Conservation (phyloP, 176 grass and related monocot species). For the Aegilops umbellulata region DNA sequence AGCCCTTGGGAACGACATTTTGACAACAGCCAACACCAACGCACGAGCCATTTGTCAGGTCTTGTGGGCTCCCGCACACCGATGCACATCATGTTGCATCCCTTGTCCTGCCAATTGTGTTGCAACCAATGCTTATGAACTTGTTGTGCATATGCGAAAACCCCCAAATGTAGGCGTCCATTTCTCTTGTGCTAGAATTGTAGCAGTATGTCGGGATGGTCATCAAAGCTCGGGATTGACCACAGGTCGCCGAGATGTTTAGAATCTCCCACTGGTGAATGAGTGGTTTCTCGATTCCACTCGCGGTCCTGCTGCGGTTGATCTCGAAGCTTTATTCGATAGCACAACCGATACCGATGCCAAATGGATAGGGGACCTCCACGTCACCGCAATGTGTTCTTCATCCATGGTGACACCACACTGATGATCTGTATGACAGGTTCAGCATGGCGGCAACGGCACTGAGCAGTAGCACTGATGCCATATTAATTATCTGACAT, state of each 20-base stretch:
- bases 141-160: background rate
- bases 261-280: background rate
- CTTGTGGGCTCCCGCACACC: background rate
- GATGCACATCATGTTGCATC: conserved; percentile 4
- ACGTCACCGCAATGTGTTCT: too few relatives aligned
- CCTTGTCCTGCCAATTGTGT: background rate
- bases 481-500: too few relatives aligned
- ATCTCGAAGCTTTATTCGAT: too few relatives aligned
- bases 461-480: too few relatives aligned
- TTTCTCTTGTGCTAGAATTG: background rate
- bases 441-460: too few relatives aligned
- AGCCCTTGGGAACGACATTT: background rate
- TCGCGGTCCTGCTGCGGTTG: background rate
- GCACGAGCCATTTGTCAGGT: background rate
- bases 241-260: background rate
- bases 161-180: accelerated
- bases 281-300: background rate
- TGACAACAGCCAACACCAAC: conserved; percentile 8
- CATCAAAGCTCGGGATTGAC: background rate
- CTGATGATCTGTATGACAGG: too few relatives aligned
- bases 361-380: too few relatives aligned
- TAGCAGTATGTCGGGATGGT: background rate
- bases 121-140: conserved; percentile 27
- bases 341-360: too few relatives aligned
- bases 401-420: too few relatives aligned